Conservation (phyloP, 1,139 yeast genomes). For the Meyerozyma carpophila region DNA sequence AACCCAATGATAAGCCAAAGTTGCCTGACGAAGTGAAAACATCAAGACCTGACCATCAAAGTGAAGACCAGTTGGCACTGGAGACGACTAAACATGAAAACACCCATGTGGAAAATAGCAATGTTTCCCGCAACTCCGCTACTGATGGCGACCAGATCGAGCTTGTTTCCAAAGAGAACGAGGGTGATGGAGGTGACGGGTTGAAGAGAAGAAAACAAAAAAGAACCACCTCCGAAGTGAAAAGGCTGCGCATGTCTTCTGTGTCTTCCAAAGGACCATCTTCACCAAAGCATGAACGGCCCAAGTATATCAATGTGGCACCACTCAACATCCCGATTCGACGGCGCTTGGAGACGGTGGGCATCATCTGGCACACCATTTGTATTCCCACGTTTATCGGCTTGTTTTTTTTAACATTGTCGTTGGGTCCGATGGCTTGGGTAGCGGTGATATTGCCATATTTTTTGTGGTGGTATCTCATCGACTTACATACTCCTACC, state of each 20-base stretch:
- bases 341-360: conserved; percentile 63
- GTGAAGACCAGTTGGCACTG: no score
- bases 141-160: not conserved
- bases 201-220: not conserved
- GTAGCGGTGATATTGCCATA: conserved; percentile 49
- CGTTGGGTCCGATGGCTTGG: conserved; percentile 73
- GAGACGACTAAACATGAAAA: no score
- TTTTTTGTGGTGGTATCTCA: conserved; percentile 54
- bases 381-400: conserved; percentile 59
- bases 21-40: no score
- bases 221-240: not conserved
- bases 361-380: conserved; percentile 72
- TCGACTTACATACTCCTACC: conserved; percentile 59
- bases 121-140: no score
- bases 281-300: not conserved
- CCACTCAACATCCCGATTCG: conserved; percentile 52
- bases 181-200: not conserved
- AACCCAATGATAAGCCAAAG: no score
- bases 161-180: not conserved
- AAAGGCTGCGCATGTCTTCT: not conserved
- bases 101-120: no score
- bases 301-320: conserved; percentile 29
- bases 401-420: conserved; percentile 47
- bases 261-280: not conserved
- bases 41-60: no score